phyloP scores from a whole-genome alignment of 164 flowering plant species.

The Nymphaea thermarum region DNA sequence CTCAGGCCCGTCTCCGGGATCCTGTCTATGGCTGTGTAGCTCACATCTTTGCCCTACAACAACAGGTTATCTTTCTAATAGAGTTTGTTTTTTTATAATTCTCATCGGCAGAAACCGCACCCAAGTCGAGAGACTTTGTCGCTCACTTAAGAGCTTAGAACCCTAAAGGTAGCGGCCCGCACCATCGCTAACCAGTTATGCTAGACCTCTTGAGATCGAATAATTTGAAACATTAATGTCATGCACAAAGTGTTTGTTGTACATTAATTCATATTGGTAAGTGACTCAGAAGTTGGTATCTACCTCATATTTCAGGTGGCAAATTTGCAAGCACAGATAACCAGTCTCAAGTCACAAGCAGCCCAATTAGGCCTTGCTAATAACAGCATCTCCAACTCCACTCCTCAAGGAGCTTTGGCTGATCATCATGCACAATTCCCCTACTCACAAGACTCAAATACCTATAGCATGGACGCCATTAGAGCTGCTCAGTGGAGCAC shows the following conservation, averaged over 20 bases:
- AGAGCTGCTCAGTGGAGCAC: conserved; percentile 6
- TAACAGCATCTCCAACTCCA: conserved; percentile 18
- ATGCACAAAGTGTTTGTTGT: background rate
- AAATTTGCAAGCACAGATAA: conserved; percentile 68
- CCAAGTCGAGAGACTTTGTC: background rate
- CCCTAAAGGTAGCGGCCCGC: background rate
- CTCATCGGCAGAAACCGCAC: background rate
- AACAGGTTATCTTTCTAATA: conserved; percentile 35
- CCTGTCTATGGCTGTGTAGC: conserved; percentile 84
- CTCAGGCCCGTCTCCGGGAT: conserved; percentile 82
- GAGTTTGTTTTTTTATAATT: background rate
- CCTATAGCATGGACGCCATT: conserved; percentile 27
- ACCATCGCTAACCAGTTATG: background rate
- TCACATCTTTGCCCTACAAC: conserved; percentile 73
- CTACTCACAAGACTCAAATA: conserved; percentile 31
- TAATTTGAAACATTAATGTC: background rate
- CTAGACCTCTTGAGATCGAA: background rate
- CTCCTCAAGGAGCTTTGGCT: conserved; percentile 26
- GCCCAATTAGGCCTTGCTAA: conserved; percentile 24
- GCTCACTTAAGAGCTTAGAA: background rate
- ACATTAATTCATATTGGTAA: background rate
- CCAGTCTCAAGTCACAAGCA: conserved; percentile 61
- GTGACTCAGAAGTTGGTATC: background rate
- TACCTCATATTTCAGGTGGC: conserved; percentile 40
- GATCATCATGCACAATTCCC: conserved; percentile 16